Conservation (phyloP, 768 basidiomycete species). For the Leccinum fibrillosum region DNA sequence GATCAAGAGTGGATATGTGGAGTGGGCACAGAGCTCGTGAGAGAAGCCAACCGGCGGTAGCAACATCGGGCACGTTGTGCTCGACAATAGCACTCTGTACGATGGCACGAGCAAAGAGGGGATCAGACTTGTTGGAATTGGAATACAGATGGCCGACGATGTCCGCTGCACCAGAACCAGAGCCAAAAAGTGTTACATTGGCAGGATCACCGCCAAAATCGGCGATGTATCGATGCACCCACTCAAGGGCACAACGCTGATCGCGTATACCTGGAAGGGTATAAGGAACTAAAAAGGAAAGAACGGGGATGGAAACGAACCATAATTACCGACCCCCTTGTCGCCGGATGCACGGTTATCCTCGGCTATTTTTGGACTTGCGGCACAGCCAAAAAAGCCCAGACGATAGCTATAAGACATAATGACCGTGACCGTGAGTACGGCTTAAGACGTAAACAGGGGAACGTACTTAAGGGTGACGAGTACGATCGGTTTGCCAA, state of each 20-base stretch:
- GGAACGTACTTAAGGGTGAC: slow-evolving; percentile 71
- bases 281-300: slow-evolving; percentile 3
- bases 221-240: slow-evolving; percentile 56
- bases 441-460: slow-evolving; percentile 17
- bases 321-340: slow-evolving; percentile 76
- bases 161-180: slow-evolving; percentile 46
- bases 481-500: slow-evolving; percentile 64
- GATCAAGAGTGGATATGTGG: slow-evolving; percentile 51
- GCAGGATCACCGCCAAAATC: slow-evolving; percentile 67
- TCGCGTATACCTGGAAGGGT: slow-evolving; percentile 53
- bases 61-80: slow-evolving; percentile 55
- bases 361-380: slow-evolving; percentile 58
- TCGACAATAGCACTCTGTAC: slow-evolving; percentile 72
- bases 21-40: slow-evolving; percentile 60
- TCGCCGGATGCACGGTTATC: slow-evolving; percentile 66
- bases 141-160: slow-evolving; percentile 66
- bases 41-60: slow-evolving; percentile 63
- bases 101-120: slow-evolving; percentile 71
- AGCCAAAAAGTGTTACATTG: slow-evolving; percentile 41
- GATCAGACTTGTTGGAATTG: slow-evolving; percentile 51
- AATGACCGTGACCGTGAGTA: slow-evolving; percentile 6
- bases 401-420: slow-evolving; percentile 58
- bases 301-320: slow-evolving; percentile 34
- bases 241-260: slow-evolving; percentile 61
- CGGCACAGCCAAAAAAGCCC: slow-evolving; percentile 76